These are phyloP conservation scores for Coelastrella sp. DNA, from an alignment of 139 green algal species.

Conservation along the genomic window DNA sequence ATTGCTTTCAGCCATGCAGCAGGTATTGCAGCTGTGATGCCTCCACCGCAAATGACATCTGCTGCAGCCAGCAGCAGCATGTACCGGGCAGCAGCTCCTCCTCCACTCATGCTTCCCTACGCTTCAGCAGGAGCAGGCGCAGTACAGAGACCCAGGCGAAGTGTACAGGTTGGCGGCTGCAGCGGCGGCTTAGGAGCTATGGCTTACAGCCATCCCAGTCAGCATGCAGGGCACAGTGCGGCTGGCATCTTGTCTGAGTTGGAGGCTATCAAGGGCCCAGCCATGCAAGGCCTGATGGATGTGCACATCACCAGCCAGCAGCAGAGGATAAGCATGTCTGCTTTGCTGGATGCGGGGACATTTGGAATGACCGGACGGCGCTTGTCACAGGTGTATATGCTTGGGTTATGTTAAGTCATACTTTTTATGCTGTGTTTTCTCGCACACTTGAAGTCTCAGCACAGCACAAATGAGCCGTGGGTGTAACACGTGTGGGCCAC, in stretches of 20 bases:
- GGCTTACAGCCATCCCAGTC: neutral
- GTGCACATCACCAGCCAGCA: slow-evolving; percentile 22
- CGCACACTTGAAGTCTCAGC: neutral
- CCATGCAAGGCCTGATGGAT: neutral
- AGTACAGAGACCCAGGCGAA: too few relatives aligned
- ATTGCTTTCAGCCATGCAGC: neutral
- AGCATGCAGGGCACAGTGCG: neutral
- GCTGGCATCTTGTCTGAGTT: neutral
- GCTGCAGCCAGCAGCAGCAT: neutral
- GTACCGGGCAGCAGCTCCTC: neutral
- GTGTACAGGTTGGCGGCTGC: too few relatives aligned
- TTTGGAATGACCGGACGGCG: neutral
- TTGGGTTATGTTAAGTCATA: too few relatives aligned
- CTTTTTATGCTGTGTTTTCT: neutral
- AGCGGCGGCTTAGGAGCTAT: too few relatives aligned
- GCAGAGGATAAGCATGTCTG: slow-evolving; percentile 22
- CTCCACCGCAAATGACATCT: neutral
- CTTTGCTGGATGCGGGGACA: neutral
- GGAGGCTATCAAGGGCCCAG: neutral
- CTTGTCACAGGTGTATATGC: slow-evolving; percentile 24
- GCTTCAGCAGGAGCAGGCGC: too few relatives aligned
- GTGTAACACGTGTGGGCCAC: too few relatives aligned
- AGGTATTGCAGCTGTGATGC: neutral
- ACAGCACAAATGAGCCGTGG: neutral
- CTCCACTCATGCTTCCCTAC: neutral